phyloP scores from a whole-genome alignment of 1,139 yeast genomes.

The Spathaspora jeffriesii region DNA sequence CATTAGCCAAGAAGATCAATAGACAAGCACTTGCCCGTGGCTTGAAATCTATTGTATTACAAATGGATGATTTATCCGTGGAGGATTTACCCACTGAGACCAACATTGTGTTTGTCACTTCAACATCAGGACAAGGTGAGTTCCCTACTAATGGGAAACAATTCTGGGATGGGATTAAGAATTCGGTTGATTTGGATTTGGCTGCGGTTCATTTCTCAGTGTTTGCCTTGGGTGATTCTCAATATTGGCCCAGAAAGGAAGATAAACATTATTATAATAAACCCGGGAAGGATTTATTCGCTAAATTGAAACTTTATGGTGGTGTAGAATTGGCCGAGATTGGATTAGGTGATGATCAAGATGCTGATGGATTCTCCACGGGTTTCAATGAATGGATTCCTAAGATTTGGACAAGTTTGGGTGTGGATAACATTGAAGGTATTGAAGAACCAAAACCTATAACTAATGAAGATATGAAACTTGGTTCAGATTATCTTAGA shows the following conservation, averaged over 20 bases:
- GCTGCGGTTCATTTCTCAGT: slow-evolving; percentile 70
- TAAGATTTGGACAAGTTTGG: slow-evolving; percentile 82
- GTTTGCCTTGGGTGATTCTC: slow-evolving; percentile 92
- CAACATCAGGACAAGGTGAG: slow-evolving; percentile 98
- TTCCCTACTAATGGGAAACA: slow-evolving; percentile 93
- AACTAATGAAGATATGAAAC: slow-evolving; percentile 95
- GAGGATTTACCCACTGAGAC: slow-evolving; percentile 85
- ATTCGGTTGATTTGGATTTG: slow-evolving; percentile 70
- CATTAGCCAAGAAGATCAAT: slow-evolving; percentile 76
- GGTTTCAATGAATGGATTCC: slow-evolving; percentile 90
- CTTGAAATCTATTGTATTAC: slow-evolving; percentile 69
- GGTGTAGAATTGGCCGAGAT: slow-evolving; percentile 72
- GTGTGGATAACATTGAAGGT: slow-evolving; percentile 81
- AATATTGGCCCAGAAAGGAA: slow-evolving; percentile 97
- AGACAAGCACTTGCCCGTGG: slow-evolving; percentile 89
- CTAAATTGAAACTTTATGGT: slow-evolving; percentile 67
- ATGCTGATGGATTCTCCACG: slow-evolving; percentile 92
- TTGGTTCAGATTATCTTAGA: slow-evolving; percentile 81
- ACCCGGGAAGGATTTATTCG: slow-evolving; percentile 77
- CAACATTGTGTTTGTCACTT: slow-evolving; percentile 77
- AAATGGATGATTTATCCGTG: slow-evolving; percentile 83
- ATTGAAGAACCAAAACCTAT: slow-evolving; percentile 96
- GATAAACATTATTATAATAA: slow-evolving; percentile 93
- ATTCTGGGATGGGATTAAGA: slow-evolving; percentile 85
- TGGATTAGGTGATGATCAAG: slow-evolving; percentile 96